Conservation (phyloP, 371 early-diverging fungal genomes). For the Gilbertella persicaria region DNA sequence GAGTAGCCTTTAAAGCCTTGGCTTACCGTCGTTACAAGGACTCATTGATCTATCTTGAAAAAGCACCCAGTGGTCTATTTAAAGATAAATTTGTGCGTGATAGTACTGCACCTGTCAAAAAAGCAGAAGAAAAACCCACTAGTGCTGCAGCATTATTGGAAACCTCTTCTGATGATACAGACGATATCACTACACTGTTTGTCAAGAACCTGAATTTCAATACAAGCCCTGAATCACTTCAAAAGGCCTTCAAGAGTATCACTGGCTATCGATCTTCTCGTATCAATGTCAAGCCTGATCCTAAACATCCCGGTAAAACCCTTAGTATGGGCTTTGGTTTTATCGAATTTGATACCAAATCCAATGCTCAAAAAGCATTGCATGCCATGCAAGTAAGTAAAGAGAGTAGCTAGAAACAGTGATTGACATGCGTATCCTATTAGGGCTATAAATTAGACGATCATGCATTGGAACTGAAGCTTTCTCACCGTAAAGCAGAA, state of each 20-base stretch:
- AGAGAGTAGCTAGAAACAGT: background rate
- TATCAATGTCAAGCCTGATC: constrained; percentile 80
- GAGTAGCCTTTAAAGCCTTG: constrained; percentile 83
- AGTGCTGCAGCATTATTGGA: constrained; percentile 49
- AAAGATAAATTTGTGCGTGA: constrained; percentile 57
- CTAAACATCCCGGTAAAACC: constrained; percentile 71
- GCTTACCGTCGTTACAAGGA: constrained; percentile 92
- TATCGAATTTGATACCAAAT: constrained; percentile 82
- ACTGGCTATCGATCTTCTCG: constrained; percentile 77
- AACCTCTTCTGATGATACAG: constrained; percentile 41
- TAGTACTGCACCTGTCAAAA: constrained; percentile 16
- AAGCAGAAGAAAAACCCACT: constrained; percentile 31
- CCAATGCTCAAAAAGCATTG: constrained; percentile 80
- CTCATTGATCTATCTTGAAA: constrained; percentile 90
- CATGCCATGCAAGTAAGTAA: constrained; percentile 72
- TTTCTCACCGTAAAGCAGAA: constrained; percentile 67
- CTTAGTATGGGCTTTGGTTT: constrained; percentile 98
- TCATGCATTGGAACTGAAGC: constrained; percentile 83
- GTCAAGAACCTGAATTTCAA: constrained; percentile 94
- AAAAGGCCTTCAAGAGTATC: constrained; percentile 67
- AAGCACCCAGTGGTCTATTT: constrained; percentile 89
- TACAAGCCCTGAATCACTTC: constrained; percentile 78
- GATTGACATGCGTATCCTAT: background rate
- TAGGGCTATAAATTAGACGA: constrained; percentile 81
- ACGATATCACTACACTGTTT: constrained; percentile 76